Base-by-base conservation (phyloP, 2,329 filamentous ascomycete genomes). In the Endothia cerciana region DNA sequence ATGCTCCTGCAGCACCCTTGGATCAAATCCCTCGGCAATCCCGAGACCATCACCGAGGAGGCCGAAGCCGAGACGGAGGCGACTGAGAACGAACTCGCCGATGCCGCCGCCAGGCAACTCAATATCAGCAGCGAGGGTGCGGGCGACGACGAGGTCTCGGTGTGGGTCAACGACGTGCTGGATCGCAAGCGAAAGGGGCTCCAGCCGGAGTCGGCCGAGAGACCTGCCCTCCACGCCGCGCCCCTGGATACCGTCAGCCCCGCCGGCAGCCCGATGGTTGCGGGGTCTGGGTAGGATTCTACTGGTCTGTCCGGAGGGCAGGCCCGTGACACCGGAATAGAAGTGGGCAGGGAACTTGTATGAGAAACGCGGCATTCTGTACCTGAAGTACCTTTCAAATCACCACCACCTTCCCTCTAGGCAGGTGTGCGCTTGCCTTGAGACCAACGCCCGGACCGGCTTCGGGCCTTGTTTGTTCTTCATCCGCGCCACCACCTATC, bases 1-100 rank as follows among this genome's bases (percentile, higher is more conserved):
- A 93, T 92, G 83, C 86, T 99, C 5, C 84, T 99, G 13, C 88
- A 92, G 72, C 94, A 98, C 74, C 88, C 92, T 36, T 99, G 95
- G 95, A 84, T 99, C 5, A 85, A 88, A 10, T 83, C 87, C 0
- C 82, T 97, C 45, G 86, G 89, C 69, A 91, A 93, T 71, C 92
- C 92, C 2, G 84, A 88, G n/a, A 91, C 88, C 1, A 92, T 93
- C 68, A 79, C 84, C 0, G 89, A 92, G 76, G 89, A 89, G 73
- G 86, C 86, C 19, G 90, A 92, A 73, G 88, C 90, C 41, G 84
- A 81, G 49, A 84, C 85, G 53, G 78, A 81, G 47, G 80, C 78
- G 15, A 81, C 38, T 17, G 67, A 65, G 13, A 67, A 80, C 2
- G 74, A 76, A 57, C 75, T 78, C 11, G 77, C 78, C 36, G 72